These are phyloP conservation scores for Solanum megistacrolobum DNA, from an alignment of 257 asterid species.

Conservation along the genomic window DNA sequence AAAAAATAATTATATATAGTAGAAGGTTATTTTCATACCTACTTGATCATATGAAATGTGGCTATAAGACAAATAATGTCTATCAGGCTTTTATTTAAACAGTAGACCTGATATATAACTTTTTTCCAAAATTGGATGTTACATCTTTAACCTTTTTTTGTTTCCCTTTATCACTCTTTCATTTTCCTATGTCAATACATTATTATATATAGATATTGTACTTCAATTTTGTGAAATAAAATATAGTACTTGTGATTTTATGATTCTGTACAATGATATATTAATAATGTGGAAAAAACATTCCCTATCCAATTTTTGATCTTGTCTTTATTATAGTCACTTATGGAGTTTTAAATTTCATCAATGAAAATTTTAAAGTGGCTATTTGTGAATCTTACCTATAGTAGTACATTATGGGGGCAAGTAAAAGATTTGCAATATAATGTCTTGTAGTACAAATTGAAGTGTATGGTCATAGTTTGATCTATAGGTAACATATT, in stretches of 20 bases:
- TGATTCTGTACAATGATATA: background rate
- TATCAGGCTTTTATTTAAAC: background rate
- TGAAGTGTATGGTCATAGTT: background rate
- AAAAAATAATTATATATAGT: background rate
- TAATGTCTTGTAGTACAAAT: background rate
- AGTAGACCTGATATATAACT: background rate
- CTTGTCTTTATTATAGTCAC: background rate
- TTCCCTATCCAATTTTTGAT: background rate
- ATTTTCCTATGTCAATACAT: background rate
- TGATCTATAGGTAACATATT: background rate
- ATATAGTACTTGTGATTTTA: background rate
- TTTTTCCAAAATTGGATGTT: background rate
- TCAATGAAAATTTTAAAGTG: background rate
- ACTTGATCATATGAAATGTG: background rate
- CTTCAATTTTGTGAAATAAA: background rate
- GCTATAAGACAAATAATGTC: background rate
- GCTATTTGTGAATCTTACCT: background rate
- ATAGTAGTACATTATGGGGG: background rate
- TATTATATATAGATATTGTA: background rate
- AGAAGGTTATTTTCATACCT: background rate
- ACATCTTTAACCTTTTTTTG: background rate
- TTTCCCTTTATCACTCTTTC: background rate
- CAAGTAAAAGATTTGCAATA: background rate
- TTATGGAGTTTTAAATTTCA: background rate
- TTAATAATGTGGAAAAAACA: background rate